These are phyloP conservation scores for Neurospora africana DNA, from an alignment of 495 filamentous ascomycete genomes.

Conservation along the genomic window DNA sequence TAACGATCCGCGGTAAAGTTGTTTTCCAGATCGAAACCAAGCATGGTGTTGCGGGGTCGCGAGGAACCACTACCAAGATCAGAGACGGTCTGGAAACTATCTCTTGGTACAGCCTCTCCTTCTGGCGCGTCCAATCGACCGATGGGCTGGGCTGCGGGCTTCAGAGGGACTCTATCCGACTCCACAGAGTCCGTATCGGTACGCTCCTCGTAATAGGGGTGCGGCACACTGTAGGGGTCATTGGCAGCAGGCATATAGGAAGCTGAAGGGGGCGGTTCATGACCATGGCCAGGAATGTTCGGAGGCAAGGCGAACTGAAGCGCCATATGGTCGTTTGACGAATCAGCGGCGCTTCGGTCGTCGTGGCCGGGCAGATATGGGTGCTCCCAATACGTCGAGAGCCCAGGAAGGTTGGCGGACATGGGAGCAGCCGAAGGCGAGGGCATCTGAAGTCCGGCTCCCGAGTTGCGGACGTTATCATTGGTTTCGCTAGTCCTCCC, in stretches of 20 bases:
- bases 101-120: constrained; percentile 48
- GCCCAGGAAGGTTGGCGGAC: constrained; percentile 31
- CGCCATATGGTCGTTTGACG: constrained; percentile 35
- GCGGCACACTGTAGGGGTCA: constrained; percentile 28
- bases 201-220: constrained; percentile 41
- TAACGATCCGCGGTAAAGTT: constrained; percentile 30
- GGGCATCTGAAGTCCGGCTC: constrained; percentile 2
- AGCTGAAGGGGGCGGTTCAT: constrained; percentile 5
- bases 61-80: constrained; percentile 33
- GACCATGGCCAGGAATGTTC: constrained; percentile 23
- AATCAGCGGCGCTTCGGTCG: constrained; percentile 21
- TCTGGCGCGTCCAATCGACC: constrained; percentile 41
- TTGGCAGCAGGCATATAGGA: constrained; percentile 21
- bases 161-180: constrained; percentile 60
- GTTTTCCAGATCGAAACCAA: constrained; percentile 42
- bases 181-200: constrained; percentile 52
- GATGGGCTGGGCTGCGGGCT: constrained; percentile 53
- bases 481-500: constrained; percentile 19
- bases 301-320: constrained; percentile 41
- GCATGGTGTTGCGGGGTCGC: constrained; percentile 33
- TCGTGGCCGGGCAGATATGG: constrained; percentile 22
- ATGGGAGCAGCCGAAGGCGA: constrained; percentile 22
- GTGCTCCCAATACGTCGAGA: constrained; percentile 40
- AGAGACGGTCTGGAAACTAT: constrained; percentile 51
- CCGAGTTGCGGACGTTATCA: constrained; percentile 21